Evolutionary conservation across 2,329 filamentous ascomycete genomes (phyloP), one percentile per base, ranked within the genome.

Genomic region (Botrytis paeoniae): DNA sequence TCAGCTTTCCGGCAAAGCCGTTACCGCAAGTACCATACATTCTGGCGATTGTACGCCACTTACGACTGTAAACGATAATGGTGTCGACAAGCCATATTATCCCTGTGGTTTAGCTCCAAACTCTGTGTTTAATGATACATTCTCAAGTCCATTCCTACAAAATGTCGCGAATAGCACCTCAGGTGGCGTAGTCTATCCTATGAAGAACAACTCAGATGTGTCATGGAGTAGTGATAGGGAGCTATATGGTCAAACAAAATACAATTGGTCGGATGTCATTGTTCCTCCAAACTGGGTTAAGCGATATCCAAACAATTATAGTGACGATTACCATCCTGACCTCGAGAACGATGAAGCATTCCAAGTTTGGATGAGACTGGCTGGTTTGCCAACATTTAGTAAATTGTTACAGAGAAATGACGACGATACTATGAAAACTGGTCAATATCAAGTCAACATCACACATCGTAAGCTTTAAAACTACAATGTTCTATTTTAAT

Each of bases 301-400:
- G 20, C 87, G 89, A 73, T 97, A 92, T 77, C 91, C 91, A 10
- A 81, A 91, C 54, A 89, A 88, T 75, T 97, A 97, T 80, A 91
- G 88, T 4, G 81, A 85, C 0, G 83, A 88, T 0, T 86, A 87
- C 69, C 88, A 88, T 2, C 90, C 94, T 0, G 83, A 96, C 78
- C 82, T 98, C 29, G 87, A 91, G 75, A 84, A 89, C 0, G 91
- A 94, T 83, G 92, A 97, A 82, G 89, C 90, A 61, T 97, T 99
- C 82, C 95, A 98, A 83, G 95, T 98, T 35, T 99, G 96, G 96
- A 99, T 99, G 96, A 91, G 96, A 78, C 97, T 97, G 2, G 96
- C 96, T 37, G 96, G 95, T 73, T 84, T 98, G 78, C 96, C 96
- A 1, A 92, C 92, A 8, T 99, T 99, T 82, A 97, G 93, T 87